Evolutionary conservation across 2,329 filamentous ascomycete genomes (phyloP).

Genomic region (Hortaea sp.): DNA sequence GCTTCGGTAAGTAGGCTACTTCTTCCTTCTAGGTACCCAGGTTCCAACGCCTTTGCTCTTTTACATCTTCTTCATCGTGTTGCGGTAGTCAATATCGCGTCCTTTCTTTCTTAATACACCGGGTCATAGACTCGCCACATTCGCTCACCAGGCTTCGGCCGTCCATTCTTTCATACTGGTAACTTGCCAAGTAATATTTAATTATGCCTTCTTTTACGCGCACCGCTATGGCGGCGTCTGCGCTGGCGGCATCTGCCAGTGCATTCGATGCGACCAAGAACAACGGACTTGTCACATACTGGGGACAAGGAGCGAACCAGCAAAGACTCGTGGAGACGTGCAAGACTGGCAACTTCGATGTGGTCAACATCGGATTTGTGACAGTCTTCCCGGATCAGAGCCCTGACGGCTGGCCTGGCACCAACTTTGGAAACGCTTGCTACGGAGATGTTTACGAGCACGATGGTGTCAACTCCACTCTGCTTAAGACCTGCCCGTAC

Average conservation of each 20-base stretch:
- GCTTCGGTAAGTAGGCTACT: too few relatives aligned
- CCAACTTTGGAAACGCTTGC: constrained; percentile 50
- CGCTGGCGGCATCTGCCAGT: constrained; percentile 24
- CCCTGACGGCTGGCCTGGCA: constrained; percentile 38
- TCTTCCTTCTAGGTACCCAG: too few relatives aligned
- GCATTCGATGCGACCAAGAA: constrained; percentile 33
- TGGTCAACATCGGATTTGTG: constrained; percentile 48
- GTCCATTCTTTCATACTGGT: constrained; percentile 26
- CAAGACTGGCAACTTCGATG: constrained; percentile 41
- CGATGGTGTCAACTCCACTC: constrained; percentile 28
- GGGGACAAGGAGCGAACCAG: constrained; percentile 45
- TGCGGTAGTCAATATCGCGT: constrained; percentile 37
- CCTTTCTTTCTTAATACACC: constrained; percentile 37
- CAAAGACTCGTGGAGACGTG: constrained; percentile 42
- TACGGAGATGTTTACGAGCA: constrained; percentile 30
- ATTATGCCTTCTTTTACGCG: constrained; percentile 15
- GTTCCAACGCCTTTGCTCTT: neutral
- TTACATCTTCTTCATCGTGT: neutral
- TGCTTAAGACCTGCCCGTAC: constrained; percentile 29
- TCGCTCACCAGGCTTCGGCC: constrained; percentile 23
- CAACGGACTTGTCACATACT: constrained; percentile 45
- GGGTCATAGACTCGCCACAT: neutral
- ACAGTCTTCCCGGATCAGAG: constrained; percentile 42
- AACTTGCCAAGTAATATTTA: constrained; percentile 2
- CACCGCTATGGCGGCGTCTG: constrained; percentile 27